phyloP scores from a whole-genome alignment of 768 basidiomycete species.

The Pleurotus citrinopileatus region DNA sequence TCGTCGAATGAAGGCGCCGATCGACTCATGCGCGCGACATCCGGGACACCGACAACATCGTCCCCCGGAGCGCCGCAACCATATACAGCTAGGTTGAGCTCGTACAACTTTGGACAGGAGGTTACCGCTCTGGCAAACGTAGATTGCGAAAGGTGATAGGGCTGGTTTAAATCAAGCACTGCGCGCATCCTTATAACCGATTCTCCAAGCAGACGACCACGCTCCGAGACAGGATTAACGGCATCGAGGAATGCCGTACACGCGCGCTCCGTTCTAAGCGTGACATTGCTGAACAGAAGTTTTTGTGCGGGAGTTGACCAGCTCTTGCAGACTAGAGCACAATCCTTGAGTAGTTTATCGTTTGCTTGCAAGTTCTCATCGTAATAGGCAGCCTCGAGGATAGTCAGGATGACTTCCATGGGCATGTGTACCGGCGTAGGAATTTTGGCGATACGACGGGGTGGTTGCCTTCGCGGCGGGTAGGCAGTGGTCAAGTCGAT shows the following conservation, averaged over 20 bases:
- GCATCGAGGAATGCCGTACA: constrained; percentile 54
- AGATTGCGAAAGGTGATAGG: constrained; percentile 47
- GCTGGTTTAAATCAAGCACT: constrained; percentile 68
- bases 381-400: constrained; percentile 57
- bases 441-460: constrained; percentile 13
- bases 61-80: constrained; percentile 50
- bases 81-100: constrained; percentile 57
- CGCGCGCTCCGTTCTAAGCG: constrained; percentile 49
- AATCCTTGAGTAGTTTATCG: constrained; percentile 43
- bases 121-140: constrained; percentile 59
- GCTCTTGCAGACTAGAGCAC: constrained; percentile 61
- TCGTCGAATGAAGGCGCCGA: constrained; percentile 55
- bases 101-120: constrained; percentile 56
- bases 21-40: constrained; percentile 44
- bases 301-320: constrained; percentile 68
- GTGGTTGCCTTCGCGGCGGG: constrained; percentile 19
- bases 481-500: constrained; percentile 32
- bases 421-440: constrained; percentile 38
- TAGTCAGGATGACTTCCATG: constrained; percentile 58
- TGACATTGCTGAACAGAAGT: constrained; percentile 58
- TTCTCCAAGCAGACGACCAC: constrained; percentile 49
- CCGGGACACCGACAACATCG: constrained; percentile 47
- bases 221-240: constrained; percentile 42
- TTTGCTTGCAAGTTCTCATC: constrained; percentile 33
- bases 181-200: constrained; percentile 53